phyloP scores from a whole-genome alignment of 2,329 filamentous ascomycete species.

The Colletotrichum graminicola region DNA sequence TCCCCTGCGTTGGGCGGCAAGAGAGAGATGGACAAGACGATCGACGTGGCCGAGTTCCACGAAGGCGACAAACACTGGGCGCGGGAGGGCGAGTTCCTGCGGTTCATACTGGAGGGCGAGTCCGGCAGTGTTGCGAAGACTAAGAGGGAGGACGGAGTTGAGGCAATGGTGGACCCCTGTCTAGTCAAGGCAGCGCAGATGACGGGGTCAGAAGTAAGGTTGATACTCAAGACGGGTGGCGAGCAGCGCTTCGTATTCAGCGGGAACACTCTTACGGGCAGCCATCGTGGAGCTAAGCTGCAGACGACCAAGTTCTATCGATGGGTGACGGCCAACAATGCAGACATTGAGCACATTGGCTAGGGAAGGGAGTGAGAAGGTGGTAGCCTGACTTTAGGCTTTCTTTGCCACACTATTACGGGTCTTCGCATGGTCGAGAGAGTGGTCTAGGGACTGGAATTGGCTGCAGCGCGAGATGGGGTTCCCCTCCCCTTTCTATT shows the following conservation, averaged over 20 bases:
- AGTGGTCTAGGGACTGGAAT: not conserved
- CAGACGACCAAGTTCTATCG: slow-evolving; percentile 37
- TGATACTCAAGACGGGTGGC: slow-evolving; percentile 27
- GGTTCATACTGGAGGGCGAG: slow-evolving; percentile 31
- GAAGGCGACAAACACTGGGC: slow-evolving; percentile 34
- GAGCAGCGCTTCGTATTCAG: slow-evolving; percentile 30
- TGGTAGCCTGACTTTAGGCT: not conserved
- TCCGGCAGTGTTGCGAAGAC: slow-evolving; percentile 18
- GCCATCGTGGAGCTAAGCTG: slow-evolving; percentile 18
- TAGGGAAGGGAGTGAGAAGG: not conserved
- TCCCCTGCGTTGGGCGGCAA: slow-evolving; percentile 22
- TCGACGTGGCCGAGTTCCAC: slow-evolving; percentile 32
- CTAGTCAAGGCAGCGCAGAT: slow-evolving; percentile 30
- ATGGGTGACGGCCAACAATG: slow-evolving; percentile 34
- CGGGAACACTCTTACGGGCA: slow-evolving; percentile 28
- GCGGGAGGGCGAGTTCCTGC: slow-evolving; percentile 14
- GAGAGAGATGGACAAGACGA: slow-evolving; percentile 4
- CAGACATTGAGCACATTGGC: slow-evolving; percentile 26
- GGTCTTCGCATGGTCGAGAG: not conserved
- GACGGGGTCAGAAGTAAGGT: slow-evolving; percentile 14
- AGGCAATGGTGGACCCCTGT: slow-evolving; percentile 25
- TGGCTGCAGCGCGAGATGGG: not conserved
- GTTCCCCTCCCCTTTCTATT: too few relatives aligned
- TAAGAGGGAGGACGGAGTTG: slow-evolving; percentile 21
- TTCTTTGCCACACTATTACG: not conserved